Percentiles rank a stretch among this genome's conserved stretches.
These are phyloP conservation scores for Erythrophleum fordii DNA, from an alignment of 306 rosid species.

Conservation along the genomic window DNA sequence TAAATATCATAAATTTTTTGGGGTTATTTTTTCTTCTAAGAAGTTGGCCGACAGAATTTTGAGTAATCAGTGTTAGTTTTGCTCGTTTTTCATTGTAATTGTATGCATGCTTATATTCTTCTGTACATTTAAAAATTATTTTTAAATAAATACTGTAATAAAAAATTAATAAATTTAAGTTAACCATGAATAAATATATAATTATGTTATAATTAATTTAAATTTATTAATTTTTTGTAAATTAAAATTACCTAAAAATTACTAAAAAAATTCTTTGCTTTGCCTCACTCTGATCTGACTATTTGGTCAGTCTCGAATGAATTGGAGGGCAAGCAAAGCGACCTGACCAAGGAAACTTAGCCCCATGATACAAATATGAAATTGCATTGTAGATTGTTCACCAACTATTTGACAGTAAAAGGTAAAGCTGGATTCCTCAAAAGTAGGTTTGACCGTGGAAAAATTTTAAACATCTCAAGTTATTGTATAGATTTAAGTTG, in stretches of 20 bases:
- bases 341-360: conserved; percentile 15
- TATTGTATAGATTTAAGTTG: not conserved
- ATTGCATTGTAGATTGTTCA: conserved; percentile 38
- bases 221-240: not conserved
- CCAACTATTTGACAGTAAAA: conserved; percentile 31
- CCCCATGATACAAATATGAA: not conserved
- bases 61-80: conserved; percentile 35
- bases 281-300: no score
- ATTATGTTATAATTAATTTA: no score
- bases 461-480: not conserved
- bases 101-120: no score
- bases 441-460: conserved; percentile 38
- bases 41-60: conserved; percentile 27
- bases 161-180: no score
- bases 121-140: no score
- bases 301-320: no score
- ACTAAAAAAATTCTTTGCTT: not conserved
- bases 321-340: conserved; percentile 29
- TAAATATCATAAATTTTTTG: conserved; percentile 6
- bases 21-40: conserved; percentile 32
- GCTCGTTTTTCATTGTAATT: conserved; percentile 25
- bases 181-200: no score
- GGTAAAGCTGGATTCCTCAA: conserved; percentile 1
- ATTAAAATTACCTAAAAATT: not conserved
- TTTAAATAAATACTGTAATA: no score